phyloP scores from a whole-genome alignment of 1,139 yeast genomes.

The Blastobotrys elegans region DNA sequence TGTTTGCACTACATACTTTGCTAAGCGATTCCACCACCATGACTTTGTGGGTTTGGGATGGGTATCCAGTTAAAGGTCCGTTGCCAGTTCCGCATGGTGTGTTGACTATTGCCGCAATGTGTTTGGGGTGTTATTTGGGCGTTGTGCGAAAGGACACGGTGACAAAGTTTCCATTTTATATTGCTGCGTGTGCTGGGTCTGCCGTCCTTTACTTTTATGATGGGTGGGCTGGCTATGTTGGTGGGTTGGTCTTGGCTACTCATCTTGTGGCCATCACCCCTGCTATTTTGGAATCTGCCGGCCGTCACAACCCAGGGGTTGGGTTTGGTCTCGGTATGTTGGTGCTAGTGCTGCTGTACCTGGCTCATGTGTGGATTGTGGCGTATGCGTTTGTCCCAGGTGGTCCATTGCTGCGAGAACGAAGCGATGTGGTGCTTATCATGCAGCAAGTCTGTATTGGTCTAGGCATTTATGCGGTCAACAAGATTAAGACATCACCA shows the following conservation, averaged over 20 bases:
- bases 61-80: constrained; percentile 84
- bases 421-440: constrained; percentile 69
- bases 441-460: constrained; percentile 47
- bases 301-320: constrained; percentile 54
- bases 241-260: constrained; percentile 62
- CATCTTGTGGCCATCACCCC: constrained; percentile 66
- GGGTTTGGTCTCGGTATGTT: constrained; percentile 54
- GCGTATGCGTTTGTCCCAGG: constrained; percentile 98
- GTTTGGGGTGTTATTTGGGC: constrained; percentile 52
- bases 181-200: constrained; percentile 49
- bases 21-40: constrained; percentile 80
- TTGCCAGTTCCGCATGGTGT: constrained; percentile 85
- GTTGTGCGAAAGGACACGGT: constrained; percentile 29
- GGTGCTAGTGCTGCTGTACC: constrained; percentile 50
- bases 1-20: constrained; percentile 70
- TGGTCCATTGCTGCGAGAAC: constrained; percentile 80
- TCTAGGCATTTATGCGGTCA: constrained; percentile 30
- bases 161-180: constrained; percentile 25
- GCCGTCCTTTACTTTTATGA: constrained; percentile 44
- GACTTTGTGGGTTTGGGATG: constrained; percentile 91
- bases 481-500: constrained; percentile 20
- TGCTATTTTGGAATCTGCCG: constrained; percentile 51
- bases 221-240: constrained; percentile 82
- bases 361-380: constrained; percentile 93
- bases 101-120: constrained; percentile 52